A percentile compares a stretch with the other conserved stretches of the same genome.
Evolutionary conservation across 164 flowering plant genomes (phyloP).

Genomic region (Umbilicus rupestris): DNA sequence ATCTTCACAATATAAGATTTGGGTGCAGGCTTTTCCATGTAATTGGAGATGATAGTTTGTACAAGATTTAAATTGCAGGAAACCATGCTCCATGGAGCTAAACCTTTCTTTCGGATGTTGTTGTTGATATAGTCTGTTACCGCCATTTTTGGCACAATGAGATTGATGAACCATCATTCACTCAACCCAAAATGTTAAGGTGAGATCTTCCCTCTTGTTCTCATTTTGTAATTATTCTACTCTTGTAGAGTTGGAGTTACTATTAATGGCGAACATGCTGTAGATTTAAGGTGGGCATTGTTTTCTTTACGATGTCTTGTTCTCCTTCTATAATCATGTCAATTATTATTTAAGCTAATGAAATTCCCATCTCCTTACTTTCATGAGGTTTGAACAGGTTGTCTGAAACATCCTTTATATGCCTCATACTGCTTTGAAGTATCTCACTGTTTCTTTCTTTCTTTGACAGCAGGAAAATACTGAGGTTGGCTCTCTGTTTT

Average conservation of each 20-base stretch:
- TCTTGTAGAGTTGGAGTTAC: not conserved
- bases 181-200: conserved; percentile 95
- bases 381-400: no score
- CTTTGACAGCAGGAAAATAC: no score
- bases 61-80: no score
- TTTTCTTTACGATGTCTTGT: no score
- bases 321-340: no score
- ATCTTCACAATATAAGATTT: conserved; percentile 90
- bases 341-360: no score
- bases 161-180: conserved; percentile 95
- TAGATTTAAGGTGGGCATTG: not conserved
- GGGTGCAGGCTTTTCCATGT: conserved; percentile 91
- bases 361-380: not conserved
- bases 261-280: not conserved
- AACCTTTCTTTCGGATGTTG: conserved; percentile 94
- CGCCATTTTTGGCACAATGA: conserved; percentile 97
- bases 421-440: no score
- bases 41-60: conserved; percentile 87
- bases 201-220: no score
- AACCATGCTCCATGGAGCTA: conserved; percentile 99
- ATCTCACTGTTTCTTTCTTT: no score
- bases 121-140: conserved; percentile 74
- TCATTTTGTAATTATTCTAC: not conserved
- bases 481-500: no score
- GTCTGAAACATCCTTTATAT: not conserved